Base-by-base conservation (phyloP, 306 rosid genomes). In the Quercus parvula region DNA sequence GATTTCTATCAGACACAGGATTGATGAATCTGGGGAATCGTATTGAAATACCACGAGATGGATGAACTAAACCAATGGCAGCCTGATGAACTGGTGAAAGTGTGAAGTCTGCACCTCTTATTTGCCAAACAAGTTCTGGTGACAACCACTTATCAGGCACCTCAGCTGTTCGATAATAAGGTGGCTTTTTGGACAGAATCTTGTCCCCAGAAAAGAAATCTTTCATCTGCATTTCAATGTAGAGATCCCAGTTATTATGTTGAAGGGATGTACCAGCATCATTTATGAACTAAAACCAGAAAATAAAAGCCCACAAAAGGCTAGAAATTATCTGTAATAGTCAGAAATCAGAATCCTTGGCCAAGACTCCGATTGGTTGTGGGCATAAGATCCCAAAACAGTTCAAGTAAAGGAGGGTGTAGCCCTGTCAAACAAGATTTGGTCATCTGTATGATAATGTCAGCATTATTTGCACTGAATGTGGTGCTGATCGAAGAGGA, bases 61-160 rank as follows among this genome's bases (percentile, higher is more conserved):
- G 90, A 86, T 92, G 97, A 82, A 85, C 91, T 62, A 94, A 73
- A 71, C 98, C 96, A 17, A 92, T 70, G 68, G 94, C 98, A 57
- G 97, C 98, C 82, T 88, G 87, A 72, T 94, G 98, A 78, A 94
- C 96, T 35, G 98, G 98, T 4, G 98, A 92, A 56, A 92, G 81
- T 22, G 98, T 92, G 57, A 92, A 91, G 79, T 92, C 97, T 56
- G 98, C 97, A 58, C 98, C 96, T 87, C 88, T 87, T 81, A 92
- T 89, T 84, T 91, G 93, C 98, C 94, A 94, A 74, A 94, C 97
- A 63, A 92, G 85, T 74, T 86, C 84, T 0, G 97, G 86, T 11
- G 77, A 73, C 80, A 94, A 94, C 97, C 97, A 94, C 85, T 81
- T 73, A 85, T 89, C 97, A 5, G 97, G 93, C 25, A 73, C 81